Conservation (phyloP, 129 eudicot species). For the Flaveria robusta region DNA sequence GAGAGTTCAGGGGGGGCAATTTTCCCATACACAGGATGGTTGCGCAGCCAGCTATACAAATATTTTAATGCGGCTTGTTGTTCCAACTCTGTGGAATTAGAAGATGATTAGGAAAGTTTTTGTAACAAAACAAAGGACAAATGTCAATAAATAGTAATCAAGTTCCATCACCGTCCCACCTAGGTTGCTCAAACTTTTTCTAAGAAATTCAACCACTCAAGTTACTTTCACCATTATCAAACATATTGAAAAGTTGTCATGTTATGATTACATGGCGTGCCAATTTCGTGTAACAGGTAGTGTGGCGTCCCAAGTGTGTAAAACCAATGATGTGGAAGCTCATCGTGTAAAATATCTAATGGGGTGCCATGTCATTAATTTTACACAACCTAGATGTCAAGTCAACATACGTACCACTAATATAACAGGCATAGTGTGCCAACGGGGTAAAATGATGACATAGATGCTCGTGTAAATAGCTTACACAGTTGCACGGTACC, state of each 20-base stretch:
- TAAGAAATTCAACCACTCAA: background rate
- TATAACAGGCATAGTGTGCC: background rate
- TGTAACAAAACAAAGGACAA: background rate
- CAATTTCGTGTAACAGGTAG: background rate
- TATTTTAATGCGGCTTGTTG: slow-evolving; percentile 92
- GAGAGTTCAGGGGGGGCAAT: slow-evolving; percentile 65
- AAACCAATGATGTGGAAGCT: background rate
- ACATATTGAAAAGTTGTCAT: background rate
- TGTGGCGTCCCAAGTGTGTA: background rate
- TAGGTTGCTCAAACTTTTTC: slow-evolving; percentile 9
- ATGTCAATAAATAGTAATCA: background rate
- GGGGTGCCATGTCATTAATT: background rate
- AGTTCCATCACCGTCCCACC: background rate
- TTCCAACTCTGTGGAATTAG: slow-evolving; percentile 68
- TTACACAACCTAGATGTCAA: background rate
- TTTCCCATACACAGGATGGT: slow-evolving; percentile 78
- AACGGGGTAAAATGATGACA: no score
- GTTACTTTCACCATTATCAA: background rate
- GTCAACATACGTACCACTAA: background rate
- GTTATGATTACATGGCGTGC: background rate
- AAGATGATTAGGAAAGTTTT: slow-evolving; percentile 5
- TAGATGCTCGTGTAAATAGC: no score
- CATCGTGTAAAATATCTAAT: background rate
- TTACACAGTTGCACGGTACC: no score
- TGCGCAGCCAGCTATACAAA: slow-evolving; percentile 80